Base-by-base conservation (phyloP, 176 grass and related monocot genomes). In the Zea luxurians region DNA sequence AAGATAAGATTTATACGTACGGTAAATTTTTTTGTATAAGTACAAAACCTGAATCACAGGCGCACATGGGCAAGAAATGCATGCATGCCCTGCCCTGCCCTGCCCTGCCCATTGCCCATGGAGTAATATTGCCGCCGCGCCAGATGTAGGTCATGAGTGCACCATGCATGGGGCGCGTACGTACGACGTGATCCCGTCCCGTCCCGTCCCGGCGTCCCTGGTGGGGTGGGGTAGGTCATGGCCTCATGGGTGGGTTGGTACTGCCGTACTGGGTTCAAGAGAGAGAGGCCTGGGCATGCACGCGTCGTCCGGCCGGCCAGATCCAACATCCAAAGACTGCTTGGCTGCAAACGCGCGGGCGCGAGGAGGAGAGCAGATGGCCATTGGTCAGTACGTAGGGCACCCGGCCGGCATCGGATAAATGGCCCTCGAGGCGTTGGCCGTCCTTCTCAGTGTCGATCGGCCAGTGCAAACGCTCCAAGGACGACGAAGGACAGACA, bases 401-500 rank as follows among this genome's bases (percentile, higher is more conserved):
- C 7, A 27, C 27, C 27, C 27, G 27, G 27, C 27, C 27, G 27
- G 27, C 17, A 0, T 2, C 16, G 10, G 21, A 61, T 48, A 64
- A 40, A 77, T 87, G 85, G 85, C 85, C 66, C 73, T 66, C 13
- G n/a, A 37, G 67, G 74, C 74, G 27, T 49, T 73, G 79, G 67
- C 60, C 61, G 34, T 78, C 74, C 43, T 50, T 82, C 48, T 82
- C 77, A 48, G 10, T 1, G 10, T 11, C n/a, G 17, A 68, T 68
- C 15, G 16, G 8, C 13, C 15, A 2, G 1, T 1, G 7, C 65
- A 20, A 11, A 9, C n/a, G 13, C 52, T 41, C 15, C 37, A 42
- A 17, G 16, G 7, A 1, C 12, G 5, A 44, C 4, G 17, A 41
- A 18, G 6, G 41, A 27, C 64, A 67, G 66, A 41, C 65, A 67